These are phyloP conservation scores for Leccinum rimulosum DNA, from an alignment of 768 basidiomycete genomes.

Conservation along the genomic window DNA sequence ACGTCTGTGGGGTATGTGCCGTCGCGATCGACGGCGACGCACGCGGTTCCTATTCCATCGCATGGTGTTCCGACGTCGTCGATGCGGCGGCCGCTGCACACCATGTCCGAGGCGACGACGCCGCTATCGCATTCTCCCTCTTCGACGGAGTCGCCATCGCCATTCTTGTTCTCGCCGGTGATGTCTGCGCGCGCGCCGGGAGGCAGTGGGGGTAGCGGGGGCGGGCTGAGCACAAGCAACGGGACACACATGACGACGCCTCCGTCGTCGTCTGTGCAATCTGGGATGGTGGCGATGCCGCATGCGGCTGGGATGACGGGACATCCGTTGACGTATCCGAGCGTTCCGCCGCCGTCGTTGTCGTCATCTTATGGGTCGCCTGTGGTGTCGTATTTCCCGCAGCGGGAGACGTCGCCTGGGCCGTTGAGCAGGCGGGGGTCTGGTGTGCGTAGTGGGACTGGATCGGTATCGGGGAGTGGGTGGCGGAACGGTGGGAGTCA, in stretches of 20 bases:
- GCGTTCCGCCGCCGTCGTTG: slow-evolving; percentile 79
- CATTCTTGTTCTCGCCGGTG: slow-evolving; percentile 64
- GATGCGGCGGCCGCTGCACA: slow-evolving; percentile 52
- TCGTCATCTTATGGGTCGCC: slow-evolving; percentile 79
- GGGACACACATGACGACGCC: slow-evolving; percentile 73
- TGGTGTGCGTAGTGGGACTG: slow-evolving; percentile 27
- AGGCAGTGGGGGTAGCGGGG: neutral
- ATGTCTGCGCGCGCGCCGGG: slow-evolving; percentile 46
- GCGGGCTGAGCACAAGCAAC: slow-evolving; percentile 23
- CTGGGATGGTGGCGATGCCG: neutral
- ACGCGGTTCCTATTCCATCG: slow-evolving; percentile 69
- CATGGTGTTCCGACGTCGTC: slow-evolving; percentile 70
- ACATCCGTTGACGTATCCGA: slow-evolving; percentile 66
- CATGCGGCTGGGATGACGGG: slow-evolving; percentile 17
- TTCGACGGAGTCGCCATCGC: slow-evolving; percentile 64
- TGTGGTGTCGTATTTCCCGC: slow-evolving; percentile 43
- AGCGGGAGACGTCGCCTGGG: slow-evolving; percentile 49
- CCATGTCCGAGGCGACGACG: slow-evolving; percentile 52
- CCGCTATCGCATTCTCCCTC: slow-evolving; percentile 66
- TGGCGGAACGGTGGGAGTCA: slow-evolving; percentile 38
- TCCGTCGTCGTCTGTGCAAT: slow-evolving; percentile 43
- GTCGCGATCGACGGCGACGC: slow-evolving; percentile 31
- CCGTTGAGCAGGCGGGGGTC: slow-evolving; percentile 54
- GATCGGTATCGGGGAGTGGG: slow-evolving; percentile 22
- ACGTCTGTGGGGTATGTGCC: slow-evolving; percentile 23